Evolutionary conservation across 148 eudicot species (phyloP).

Genomic region (Chenopodium formosanum): DNA sequence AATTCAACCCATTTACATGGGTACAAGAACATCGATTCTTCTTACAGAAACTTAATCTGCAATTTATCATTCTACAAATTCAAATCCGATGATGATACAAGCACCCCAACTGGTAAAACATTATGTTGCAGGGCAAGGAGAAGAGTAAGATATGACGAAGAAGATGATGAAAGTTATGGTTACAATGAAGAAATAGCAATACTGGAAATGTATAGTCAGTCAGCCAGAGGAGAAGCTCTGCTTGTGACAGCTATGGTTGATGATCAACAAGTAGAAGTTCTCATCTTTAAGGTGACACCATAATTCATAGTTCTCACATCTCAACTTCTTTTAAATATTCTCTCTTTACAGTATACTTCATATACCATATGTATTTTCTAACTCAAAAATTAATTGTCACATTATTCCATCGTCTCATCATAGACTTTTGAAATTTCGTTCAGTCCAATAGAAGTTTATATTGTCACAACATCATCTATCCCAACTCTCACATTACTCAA

Average conservation of each 20-base stretch:
- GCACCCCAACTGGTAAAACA: not conserved
- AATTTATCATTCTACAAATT: not conserved
- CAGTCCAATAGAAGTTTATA: no score
- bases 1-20: not conserved
- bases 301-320: not conserved
- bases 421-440: no score
- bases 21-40: not conserved
- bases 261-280: conserved; percentile 53
- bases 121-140: conserved; percentile 39
- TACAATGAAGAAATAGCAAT: conserved; percentile 60
- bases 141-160: conserved; percentile 43
- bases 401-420: no score
- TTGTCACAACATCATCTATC: no score
- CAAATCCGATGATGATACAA: not conserved
- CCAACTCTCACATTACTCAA: no score
- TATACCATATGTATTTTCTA: no score
- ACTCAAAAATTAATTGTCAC: no score
- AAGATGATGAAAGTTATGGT: conserved; percentile 39
- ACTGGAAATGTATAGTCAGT: conserved; percentile 60
- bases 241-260: conserved; percentile 64
- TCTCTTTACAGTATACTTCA: no score
- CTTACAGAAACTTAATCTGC: not conserved
- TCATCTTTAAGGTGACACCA: conserved; percentile 57
- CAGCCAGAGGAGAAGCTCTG: conserved; percentile 57
- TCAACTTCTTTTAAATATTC: no score